These are phyloP conservation scores for Vachellia pachyceras DNA, from an alignment of 306 rosid genomes.

Conservation along the genomic window DNA sequence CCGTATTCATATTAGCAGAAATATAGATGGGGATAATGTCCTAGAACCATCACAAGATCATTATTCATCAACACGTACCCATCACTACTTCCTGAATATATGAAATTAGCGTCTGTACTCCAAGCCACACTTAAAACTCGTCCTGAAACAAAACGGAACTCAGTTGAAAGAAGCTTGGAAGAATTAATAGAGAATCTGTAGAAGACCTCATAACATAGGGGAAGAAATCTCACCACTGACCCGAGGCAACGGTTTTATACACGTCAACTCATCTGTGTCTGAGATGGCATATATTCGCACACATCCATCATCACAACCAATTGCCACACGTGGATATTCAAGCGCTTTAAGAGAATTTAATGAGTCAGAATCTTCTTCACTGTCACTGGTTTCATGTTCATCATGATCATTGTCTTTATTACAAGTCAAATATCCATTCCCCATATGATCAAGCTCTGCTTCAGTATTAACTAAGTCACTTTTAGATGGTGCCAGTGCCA, in stretches of 20 bases:
- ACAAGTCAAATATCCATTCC: conserved; percentile 56
- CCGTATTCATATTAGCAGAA: not conserved
- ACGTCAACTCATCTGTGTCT: conserved; percentile 64
- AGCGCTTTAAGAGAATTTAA: conserved; percentile 36
- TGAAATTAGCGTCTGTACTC: conserved; percentile 72
- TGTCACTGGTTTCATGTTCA: conserved; percentile 56
- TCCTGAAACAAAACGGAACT: conserved; percentile 55
- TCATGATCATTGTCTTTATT: too few relatives aligned
- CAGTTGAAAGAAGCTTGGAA: not conserved
- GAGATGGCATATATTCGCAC: conserved; percentile 68
- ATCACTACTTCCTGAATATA: conserved; percentile 91
- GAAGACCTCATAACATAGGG: conserved; percentile 20
- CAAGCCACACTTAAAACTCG: conserved; percentile 84
- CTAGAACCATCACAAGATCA: conserved; percentile 4
- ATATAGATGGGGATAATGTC: not conserved
- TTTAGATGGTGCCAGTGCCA: conserved; percentile 63
- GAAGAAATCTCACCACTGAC: conserved; percentile 77
- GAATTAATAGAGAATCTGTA: not conserved
- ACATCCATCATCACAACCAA: conserved; percentile 82
- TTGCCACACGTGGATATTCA: conserved; percentile 60
- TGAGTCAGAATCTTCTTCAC: conserved; percentile 64
- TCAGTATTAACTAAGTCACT: conserved; percentile 29
- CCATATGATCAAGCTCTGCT: conserved; percentile 28
- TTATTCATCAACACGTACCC: conserved; percentile 63
- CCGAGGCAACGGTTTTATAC: conserved; percentile 72